Evolutionary conservation across 1,284 basidiomycete species (phyloP).

Genomic region (Phellopilus nigrolimitatus): DNA sequence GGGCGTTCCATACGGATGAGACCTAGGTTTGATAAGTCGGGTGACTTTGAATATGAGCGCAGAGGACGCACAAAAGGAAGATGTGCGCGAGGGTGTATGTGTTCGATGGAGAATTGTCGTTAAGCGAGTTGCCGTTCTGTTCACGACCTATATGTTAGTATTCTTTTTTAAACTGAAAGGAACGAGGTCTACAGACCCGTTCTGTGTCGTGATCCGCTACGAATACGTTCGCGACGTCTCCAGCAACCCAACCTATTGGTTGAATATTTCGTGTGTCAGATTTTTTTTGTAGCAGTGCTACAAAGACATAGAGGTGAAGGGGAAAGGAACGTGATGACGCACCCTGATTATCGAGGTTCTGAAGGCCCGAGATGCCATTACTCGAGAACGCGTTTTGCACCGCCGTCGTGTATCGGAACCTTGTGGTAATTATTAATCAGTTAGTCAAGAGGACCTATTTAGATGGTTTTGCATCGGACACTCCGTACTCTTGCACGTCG

Average conservation of each 20-base stretch:
- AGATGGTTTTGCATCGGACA: slow-evolving; percentile 3
- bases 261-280: background rate
- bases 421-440: slow-evolving; percentile 24
- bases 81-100: slow-evolving; percentile 55
- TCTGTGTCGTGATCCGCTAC: slow-evolving; percentile 70
- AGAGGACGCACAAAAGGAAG: slow-evolving; percentile 45
- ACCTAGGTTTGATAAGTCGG: slow-evolving; percentile 28
- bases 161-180: too few relatives aligned
- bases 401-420: slow-evolving; percentile 58
- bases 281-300: background rate
- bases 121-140: slow-evolving; percentile 51
- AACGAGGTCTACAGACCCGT: slow-evolving; percentile 43
- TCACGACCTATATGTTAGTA: background rate
- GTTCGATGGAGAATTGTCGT: slow-evolving; percentile 57
- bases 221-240: slow-evolving; percentile 56
- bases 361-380: slow-evolving; percentile 46
- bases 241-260: slow-evolving; percentile 58
- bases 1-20: slow-evolving; percentile 63
- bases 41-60: background rate
- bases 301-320: background rate
- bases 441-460: background rate
- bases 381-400: slow-evolving; percentile 48
- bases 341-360: slow-evolving; percentile 54
- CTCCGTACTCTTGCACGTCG: slow-evolving; percentile 64
- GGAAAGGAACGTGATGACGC: slow-evolving; percentile 5